Conservation (phyloP, 257 asterid species). For the Cordia subcordata region DNA sequence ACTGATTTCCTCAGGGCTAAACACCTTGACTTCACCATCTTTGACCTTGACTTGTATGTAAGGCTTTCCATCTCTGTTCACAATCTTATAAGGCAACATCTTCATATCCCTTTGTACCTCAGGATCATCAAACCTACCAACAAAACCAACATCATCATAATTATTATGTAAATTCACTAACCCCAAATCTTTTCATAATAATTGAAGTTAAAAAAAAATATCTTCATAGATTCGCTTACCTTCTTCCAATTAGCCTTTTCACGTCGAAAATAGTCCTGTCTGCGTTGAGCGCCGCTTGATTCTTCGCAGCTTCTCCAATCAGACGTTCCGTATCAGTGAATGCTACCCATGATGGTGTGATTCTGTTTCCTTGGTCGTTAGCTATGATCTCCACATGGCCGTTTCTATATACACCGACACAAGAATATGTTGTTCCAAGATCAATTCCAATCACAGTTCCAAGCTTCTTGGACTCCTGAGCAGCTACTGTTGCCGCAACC, state of each 20-base stretch:
- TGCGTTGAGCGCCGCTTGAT: constrained; percentile 18
- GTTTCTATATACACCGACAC: constrained; percentile 14
- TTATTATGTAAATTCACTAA: not conserved
- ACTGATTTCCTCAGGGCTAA: constrained; percentile 23
- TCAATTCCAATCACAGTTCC: constrained; percentile 17
- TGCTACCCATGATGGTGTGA: constrained; percentile 20
- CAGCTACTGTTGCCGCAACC: constrained; percentile 7
- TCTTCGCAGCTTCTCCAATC: constrained; percentile 17
- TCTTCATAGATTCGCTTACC: constrained; percentile 5
- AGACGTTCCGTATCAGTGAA: constrained; percentile 15
- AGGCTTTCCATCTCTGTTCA: constrained; percentile 26
- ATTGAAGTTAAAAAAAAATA: not conserved
- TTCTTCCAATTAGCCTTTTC: constrained; percentile 19
- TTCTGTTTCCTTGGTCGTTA: constrained; percentile 15
- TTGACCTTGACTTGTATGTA: constrained; percentile 20
- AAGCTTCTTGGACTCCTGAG: constrained; percentile 4
- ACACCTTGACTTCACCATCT: constrained; percentile 16
- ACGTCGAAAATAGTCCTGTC: constrained; percentile 14
- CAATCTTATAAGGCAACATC: constrained; percentile 17
- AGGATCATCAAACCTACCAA: constrained; percentile 28
- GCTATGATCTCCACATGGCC: constrained; percentile 16
- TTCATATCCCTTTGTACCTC: constrained; percentile 23
- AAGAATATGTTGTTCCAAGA: constrained; percentile 16
- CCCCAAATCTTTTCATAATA: not conserved
- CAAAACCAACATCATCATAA: not conserved